Evolutionary conservation across 805 yeast species (phyloP).

Genomic region (Nakazawaea wyomingensis): DNA sequence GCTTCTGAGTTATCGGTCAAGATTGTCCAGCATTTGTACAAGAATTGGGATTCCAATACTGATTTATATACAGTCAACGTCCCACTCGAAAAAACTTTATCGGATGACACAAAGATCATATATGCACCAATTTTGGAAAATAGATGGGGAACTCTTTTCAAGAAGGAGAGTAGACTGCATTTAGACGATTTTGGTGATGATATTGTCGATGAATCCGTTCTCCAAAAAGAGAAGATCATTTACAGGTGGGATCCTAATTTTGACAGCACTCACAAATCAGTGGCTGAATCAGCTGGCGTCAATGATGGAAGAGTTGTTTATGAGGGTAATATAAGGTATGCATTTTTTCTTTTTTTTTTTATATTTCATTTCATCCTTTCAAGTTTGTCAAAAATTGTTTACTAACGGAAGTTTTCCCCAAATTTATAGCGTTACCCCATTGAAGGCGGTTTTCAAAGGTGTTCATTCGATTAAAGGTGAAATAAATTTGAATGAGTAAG

Average conservation of each 20-base stretch:
- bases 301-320: conserved; percentile 70
- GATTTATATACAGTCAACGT: conserved; percentile 83
- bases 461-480: conserved; percentile 53
- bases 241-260: conserved; percentile 87
- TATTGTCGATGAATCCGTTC: conserved; percentile 42
- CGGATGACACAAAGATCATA: conserved; percentile 50
- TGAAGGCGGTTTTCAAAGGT: conserved; percentile 65
- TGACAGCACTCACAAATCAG: conserved; percentile 53
- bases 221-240: conserved; percentile 31
- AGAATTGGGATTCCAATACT: conserved; percentile 50
- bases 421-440: conserved; percentile 49
- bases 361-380: conserved; percentile 13
- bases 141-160: conserved; percentile 69
- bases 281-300: conserved; percentile 35
- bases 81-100: conserved; percentile 46
- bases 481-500: conserved; percentile 42
- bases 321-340: conserved; percentile 52
- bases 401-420: no score
- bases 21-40: conserved; percentile 53
- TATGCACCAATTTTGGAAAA: conserved; percentile 81
- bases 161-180: conserved; percentile 20
- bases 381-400: no score
- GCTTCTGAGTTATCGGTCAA: conserved; percentile 69
- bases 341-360: conserved; percentile 5
- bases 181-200: conserved; percentile 25